Evolutionary conservation across 2,329 filamentous ascomycete genomes (phyloP).

Genomic region (Microthyrium microscopicum): DNA sequence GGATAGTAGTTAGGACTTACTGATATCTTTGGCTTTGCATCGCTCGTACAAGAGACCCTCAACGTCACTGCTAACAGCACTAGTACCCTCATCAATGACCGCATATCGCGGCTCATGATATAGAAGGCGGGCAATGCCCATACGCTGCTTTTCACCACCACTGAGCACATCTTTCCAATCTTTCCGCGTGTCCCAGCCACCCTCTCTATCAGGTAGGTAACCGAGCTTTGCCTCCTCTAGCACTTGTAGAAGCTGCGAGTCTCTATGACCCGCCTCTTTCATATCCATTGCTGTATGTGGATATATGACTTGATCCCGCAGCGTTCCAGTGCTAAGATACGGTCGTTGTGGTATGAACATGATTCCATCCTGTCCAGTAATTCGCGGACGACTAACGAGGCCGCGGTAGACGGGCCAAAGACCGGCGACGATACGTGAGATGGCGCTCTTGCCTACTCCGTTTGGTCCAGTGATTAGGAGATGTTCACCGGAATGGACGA

Average conservation of each 20-base stretch:
- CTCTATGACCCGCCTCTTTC: constrained; percentile 61
- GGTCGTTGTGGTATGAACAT: constrained; percentile 96
- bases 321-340: constrained; percentile 78
- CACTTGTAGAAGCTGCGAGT: constrained; percentile 60
- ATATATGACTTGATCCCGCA: constrained; percentile 95
- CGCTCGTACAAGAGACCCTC: constrained; percentile 87
- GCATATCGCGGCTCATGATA: constrained; percentile 94
- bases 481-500: constrained; percentile 81
- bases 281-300: constrained; percentile 91
- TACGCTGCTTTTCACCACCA: constrained; percentile 91
- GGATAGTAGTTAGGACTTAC: constrained; percentile 35
- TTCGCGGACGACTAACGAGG: constrained; percentile 72
- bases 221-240: constrained; percentile 74
- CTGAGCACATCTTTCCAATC: constrained; percentile 98
- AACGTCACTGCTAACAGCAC: constrained; percentile 83
- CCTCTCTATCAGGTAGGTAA: constrained; percentile 81
- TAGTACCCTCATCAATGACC: constrained; percentile 90
- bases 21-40: constrained; percentile 86
- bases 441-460: constrained; percentile 82
- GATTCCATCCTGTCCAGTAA: constrained; percentile 70
- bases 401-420: constrained; percentile 95
- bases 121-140: constrained; percentile 75
- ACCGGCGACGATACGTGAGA: constrained; percentile 73
- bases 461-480: constrained; percentile 89
- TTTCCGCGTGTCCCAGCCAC: constrained; percentile 90